Conservation (phyloP, 305 asterid genomes). For the Rubia tinctorum region DNA sequence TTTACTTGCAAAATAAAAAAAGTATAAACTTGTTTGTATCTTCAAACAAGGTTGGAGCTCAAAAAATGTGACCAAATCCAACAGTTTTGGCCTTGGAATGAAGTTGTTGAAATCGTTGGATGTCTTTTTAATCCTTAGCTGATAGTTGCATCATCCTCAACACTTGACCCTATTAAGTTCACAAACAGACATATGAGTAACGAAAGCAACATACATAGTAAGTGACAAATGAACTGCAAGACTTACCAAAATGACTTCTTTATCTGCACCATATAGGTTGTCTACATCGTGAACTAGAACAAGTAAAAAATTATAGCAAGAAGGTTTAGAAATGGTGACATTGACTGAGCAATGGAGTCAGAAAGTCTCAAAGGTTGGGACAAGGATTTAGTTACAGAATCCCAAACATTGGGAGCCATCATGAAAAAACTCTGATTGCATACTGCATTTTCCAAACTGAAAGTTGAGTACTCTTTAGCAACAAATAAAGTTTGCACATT, state of each 20-base stretch:
- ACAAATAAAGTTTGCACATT: neutral
- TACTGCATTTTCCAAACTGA: conserved; percentile 36
- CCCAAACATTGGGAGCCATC: conserved; percentile 63
- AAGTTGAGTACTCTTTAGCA: conserved; percentile 12
- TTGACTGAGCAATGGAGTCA: conserved; percentile 1
- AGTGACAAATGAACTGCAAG: neutral
- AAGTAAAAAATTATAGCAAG: neutral
- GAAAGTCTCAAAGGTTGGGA: conserved; percentile 34
- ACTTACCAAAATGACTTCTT: conserved; percentile 25
- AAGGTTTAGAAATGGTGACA: conserved; percentile 38
- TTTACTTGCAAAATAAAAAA: conserved; percentile 16
- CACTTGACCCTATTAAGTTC: conserved; percentile 30
- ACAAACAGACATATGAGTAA: neutral
- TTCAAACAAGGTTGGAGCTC: conserved; percentile 56
- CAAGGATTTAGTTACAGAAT: conserved; percentile 23
- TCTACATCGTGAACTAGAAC: conserved; percentile 15
- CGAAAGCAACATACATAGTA: neutral
- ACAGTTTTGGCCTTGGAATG: conserved; percentile 32
- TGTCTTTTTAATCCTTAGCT: conserved; percentile 24
- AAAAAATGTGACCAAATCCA: conserved; percentile 48
- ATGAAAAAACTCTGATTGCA: conserved; percentile 60
- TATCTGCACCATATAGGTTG: conserved; percentile 15
- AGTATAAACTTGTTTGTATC: conserved; percentile 31
- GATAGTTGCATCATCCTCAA: conserved; percentile 46
- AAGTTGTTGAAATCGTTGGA: conserved; percentile 33